These are phyloP conservation scores for Berkeleyomyces rouxiae DNA, from an alignment of 2,329 filamentous ascomycete genomes.

Conservation along the genomic window DNA sequence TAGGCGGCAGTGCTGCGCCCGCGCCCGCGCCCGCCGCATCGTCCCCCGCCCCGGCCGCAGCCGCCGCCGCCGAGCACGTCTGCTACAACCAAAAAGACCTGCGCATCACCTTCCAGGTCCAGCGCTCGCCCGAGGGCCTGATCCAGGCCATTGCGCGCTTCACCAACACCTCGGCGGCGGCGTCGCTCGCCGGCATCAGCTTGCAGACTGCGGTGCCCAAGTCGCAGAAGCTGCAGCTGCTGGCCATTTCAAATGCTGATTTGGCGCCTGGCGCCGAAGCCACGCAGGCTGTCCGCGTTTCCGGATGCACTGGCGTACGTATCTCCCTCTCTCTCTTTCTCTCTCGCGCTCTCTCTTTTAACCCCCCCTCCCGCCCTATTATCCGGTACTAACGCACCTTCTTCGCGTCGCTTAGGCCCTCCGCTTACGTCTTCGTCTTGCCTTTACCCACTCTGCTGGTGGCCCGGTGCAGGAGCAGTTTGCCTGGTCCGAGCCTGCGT, in stretches of 20 bases:
- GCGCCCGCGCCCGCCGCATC: slow-evolving; percentile 11
- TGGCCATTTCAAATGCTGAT: slow-evolving; percentile 71
- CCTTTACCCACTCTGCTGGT: slow-evolving; percentile 53
- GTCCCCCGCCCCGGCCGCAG: slow-evolving; percentile 19
- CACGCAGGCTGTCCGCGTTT: slow-evolving; percentile 78
- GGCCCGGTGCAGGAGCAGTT: slow-evolving; percentile 76
- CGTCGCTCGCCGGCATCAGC: slow-evolving; percentile 54
- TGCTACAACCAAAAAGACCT: slow-evolving; percentile 83
- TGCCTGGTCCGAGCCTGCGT: slow-evolving; percentile 76
- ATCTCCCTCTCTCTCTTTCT: not conserved
- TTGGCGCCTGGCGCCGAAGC: slow-evolving; percentile 65
- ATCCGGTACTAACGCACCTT: slow-evolving; percentile 14
- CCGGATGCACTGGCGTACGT: slow-evolving; percentile 77
- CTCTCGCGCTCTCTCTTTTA: not conserved
- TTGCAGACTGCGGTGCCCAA: slow-evolving; percentile 93
- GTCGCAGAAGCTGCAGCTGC: slow-evolving; percentile 81
- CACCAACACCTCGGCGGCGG: slow-evolving; percentile 54
- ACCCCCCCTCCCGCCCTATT: not conserved
- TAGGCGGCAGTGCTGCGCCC: slow-evolving; percentile 24
- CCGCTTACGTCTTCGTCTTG: slow-evolving; percentile 70
- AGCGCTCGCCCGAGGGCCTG: slow-evolving; percentile 61
- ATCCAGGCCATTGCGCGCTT: slow-evolving; percentile 77
- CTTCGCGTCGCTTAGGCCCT: slow-evolving; percentile 42
- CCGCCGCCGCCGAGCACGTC: slow-evolving; percentile 38
- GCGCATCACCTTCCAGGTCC: slow-evolving; percentile 63